Percentiles rank a stretch among this genome's conserved stretches.
Conservation (phyloP, 1,284 basidiomycete genomes). For the Heterobasidion parviporum region DNA sequence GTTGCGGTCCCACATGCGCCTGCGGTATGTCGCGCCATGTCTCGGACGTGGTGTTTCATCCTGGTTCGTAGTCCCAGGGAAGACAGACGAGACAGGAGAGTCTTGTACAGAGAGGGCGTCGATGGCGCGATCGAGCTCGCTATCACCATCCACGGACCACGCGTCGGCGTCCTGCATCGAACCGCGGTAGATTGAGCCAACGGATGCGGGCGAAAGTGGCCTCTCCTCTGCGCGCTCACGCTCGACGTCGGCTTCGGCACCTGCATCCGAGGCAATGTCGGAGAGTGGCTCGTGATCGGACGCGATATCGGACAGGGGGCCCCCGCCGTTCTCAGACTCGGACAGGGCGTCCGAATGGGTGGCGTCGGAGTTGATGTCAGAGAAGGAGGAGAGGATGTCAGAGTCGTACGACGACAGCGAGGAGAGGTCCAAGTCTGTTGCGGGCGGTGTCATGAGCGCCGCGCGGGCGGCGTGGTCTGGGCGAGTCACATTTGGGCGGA, state of each 20-base stretch:
- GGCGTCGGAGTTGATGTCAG: conserved; percentile 34
- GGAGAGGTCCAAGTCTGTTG: conserved; percentile 44
- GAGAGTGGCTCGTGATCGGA: conserved; percentile 20
- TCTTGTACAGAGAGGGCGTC: conserved; percentile 3
- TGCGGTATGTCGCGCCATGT: not conserved
- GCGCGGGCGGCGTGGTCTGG: conserved; percentile 38
- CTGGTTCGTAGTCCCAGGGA: not conserved
- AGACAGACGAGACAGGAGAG: not conserved
- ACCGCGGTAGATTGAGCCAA: conserved; percentile 13
- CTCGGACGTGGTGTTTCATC: not conserved
- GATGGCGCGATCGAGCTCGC: conserved; percentile 6
- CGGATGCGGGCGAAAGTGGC: conserved; percentile 1
- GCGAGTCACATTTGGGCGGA: conserved; percentile 64
- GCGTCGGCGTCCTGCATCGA: conserved; percentile 5
- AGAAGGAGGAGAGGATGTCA: conserved; percentile 39
- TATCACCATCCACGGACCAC: conserved; percentile 3
- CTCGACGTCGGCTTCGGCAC: conserved; percentile 16
- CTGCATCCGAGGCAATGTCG: conserved; percentile 20
- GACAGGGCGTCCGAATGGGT: conserved; percentile 18
- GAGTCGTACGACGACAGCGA: conserved; percentile 32
- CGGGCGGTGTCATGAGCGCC: conserved; percentile 59
- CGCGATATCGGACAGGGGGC: conserved; percentile 20
- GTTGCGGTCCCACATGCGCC: conserved; percentile 1
- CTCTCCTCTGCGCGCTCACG: not conserved
- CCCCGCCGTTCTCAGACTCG: conserved; percentile 31